Conservation (phyloP, 306 rosid genomes). For the Quercus variabilis region DNA sequence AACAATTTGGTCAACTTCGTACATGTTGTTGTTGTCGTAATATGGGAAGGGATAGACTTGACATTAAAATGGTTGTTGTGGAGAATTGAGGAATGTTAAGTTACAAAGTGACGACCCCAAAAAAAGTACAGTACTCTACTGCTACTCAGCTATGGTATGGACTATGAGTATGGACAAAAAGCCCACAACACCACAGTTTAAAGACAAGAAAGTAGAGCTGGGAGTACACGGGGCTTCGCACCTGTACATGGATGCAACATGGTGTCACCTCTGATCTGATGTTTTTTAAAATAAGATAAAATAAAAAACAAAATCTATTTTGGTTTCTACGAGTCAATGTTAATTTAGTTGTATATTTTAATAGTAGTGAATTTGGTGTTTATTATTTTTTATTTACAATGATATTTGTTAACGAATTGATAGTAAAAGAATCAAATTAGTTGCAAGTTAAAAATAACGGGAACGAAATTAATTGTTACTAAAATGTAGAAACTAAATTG, state of each 20-base stretch:
- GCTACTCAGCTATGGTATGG: neutral
- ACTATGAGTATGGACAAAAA: slow-evolving; percentile 15
- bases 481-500: too few relatives aligned
- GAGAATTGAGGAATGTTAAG: neutral
- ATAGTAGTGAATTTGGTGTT: fast-evolving
- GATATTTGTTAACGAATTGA: fast-evolving
- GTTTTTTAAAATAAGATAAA: too few relatives aligned
- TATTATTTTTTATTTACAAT: fast-evolving
- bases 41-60: slow-evolving; percentile 20
- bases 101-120: too few relatives aligned
- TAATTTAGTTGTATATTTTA: too few relatives aligned
- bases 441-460: too few relatives aligned
- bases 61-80: neutral
- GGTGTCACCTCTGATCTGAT: neutral
- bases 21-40: slow-evolving; percentile 5
- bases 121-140: slow-evolving; percentile 22
- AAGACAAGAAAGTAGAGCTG: neutral
- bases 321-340: too few relatives aligned
- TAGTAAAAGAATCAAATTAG: fast-evolving
- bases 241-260: neutral
- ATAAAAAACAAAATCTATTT: too few relatives aligned
- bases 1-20: slow-evolving; percentile 20
- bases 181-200: slow-evolving; percentile 11
- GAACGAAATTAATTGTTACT: fast-evolving
- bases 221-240: neutral